A percentile compares a stretch with the other conserved stretches of the same genome.
Conservation (phyloP, 768 basidiomycete genomes). For the Xanthoconium stramineum region DNA sequence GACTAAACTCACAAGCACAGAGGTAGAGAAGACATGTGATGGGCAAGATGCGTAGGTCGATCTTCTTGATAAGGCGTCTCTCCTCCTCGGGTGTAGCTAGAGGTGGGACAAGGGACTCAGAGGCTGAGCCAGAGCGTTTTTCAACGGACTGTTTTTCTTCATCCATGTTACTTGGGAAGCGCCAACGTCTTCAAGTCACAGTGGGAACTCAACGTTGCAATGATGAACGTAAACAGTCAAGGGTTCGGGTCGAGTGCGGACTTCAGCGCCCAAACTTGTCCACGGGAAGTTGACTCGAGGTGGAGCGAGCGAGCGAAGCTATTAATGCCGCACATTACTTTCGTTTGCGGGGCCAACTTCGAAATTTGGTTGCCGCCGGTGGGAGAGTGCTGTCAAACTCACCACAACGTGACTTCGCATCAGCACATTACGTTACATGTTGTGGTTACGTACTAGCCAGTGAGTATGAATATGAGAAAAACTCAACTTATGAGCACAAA, state of each 20-base stretch:
- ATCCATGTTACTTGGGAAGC: slow-evolving; percentile 11
- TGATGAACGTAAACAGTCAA: neutral
- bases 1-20: slow-evolving; percentile 56
- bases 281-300: neutral
- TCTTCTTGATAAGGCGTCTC: slow-evolving; percentile 34
- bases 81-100: slow-evolving; percentile 34
- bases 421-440: neutral
- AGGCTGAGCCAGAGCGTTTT: neutral
- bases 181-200: neutral
- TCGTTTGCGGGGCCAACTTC: too few species aligned
- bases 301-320: too few species aligned
- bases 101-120: neutral
- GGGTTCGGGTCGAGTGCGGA: neutral
- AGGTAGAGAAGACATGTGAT: slow-evolving; percentile 72
- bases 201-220: neutral
- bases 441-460: too few species aligned
- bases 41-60: slow-evolving; percentile 37
- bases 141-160: slow-evolving; percentile 14
- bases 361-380: too few species aligned
- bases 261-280: neutral
- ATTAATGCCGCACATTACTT: neutral
- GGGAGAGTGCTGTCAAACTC: neutral
- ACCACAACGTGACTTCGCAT: neutral
- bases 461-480: neutral
- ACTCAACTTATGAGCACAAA: neutral